phyloP scores from a whole-genome alignment of 257 asterid genomes.

The Solanum lignicaule region DNA sequence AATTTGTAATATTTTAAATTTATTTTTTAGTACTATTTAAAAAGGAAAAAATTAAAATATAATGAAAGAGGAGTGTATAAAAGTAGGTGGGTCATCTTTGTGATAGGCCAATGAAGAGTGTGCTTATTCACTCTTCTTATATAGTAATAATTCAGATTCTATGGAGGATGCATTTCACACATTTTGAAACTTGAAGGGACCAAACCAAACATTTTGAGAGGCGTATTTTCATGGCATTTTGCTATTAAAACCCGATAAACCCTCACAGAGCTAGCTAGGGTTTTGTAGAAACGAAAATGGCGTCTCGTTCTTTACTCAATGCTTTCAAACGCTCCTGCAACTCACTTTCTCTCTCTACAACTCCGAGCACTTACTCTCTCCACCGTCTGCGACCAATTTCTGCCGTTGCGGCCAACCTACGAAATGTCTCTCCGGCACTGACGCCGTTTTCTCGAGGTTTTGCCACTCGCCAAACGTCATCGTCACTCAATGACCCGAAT shows the following conservation, averaged over 20 bases:
- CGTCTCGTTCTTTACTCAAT: conserved; percentile 45
- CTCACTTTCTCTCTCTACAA: conserved; percentile 3
- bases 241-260: not conserved
- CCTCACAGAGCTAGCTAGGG: not conserved
- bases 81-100: too few species aligned
- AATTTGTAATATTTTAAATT: too few species aligned
- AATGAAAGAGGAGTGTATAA: too few species aligned
- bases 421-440: conserved; percentile 15
- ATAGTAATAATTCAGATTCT: too few species aligned
- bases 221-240: not conserved
- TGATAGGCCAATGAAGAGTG: too few species aligned
- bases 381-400: conserved; percentile 52
- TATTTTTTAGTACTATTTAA: too few species aligned
- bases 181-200: not conserved
- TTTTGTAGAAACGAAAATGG: conserved; percentile 27
- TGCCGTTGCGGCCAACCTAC: conserved; percentile 18
- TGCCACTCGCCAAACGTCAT: conserved; percentile 48
- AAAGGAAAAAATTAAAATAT: too few species aligned
- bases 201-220: not conserved
- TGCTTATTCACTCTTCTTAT: too few species aligned
- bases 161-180: not conserved
- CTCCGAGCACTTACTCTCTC: conserved; percentile 15
- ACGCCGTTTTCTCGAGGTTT: conserved; percentile 31
- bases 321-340: conserved; percentile 27
- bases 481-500: conserved; percentile 72